phyloP scores from a whole-genome alignment of 805 yeast species.

The Martiniozyma abietophila region DNA sequence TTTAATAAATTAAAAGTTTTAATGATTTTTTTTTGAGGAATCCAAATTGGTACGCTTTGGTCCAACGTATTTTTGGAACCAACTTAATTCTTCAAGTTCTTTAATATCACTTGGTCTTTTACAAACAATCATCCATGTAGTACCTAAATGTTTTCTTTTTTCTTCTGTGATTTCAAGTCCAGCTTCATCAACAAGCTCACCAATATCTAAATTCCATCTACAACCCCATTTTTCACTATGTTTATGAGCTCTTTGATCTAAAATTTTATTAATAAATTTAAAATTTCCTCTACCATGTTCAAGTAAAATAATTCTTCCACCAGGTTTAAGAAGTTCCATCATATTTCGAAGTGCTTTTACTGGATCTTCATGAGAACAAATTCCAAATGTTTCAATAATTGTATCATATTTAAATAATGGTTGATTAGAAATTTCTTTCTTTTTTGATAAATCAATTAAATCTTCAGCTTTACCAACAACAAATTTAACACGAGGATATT shows the following conservation, averaged over 20 bases:
- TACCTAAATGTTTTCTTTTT: constrained; percentile 78
- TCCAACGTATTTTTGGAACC: constrained; percentile 40
- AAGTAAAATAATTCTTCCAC: constrained; percentile 76
- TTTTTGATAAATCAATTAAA: constrained; percentile 39
- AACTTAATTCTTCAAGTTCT: constrained; percentile 37
- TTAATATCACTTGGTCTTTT: constrained; percentile 62
- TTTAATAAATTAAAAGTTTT: too few species aligned
- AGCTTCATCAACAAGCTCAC: constrained; percentile 72
- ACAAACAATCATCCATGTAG: constrained; percentile 80
- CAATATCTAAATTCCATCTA: constrained; percentile 93
- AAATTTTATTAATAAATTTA: constrained; percentile 64
- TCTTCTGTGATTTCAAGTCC: constrained; percentile 79
- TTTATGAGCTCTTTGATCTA: constrained; percentile 75
- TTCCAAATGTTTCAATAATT: constrained; percentile 86
- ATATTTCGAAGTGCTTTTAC: constrained; percentile 71
- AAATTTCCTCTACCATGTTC: constrained; percentile 91
- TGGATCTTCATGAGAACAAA: constrained; percentile 95
- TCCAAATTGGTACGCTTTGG: constrained; percentile 25
- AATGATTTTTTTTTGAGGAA: constrained; percentile 18
- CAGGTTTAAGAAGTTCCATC: constrained; percentile 66
- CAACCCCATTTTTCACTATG: constrained; percentile 94
- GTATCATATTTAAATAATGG: constrained; percentile 86
- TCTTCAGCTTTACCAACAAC: constrained; percentile 89
- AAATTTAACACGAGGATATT: constrained; percentile 65
- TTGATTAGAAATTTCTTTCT: too few species aligned